A percentile compares a stretch with the other conserved stretches of the same genome.
These are phyloP conservation scores for Polygonum maritimum DNA, from an alignment of 148 eudicot species.

Conservation along the genomic window DNA sequence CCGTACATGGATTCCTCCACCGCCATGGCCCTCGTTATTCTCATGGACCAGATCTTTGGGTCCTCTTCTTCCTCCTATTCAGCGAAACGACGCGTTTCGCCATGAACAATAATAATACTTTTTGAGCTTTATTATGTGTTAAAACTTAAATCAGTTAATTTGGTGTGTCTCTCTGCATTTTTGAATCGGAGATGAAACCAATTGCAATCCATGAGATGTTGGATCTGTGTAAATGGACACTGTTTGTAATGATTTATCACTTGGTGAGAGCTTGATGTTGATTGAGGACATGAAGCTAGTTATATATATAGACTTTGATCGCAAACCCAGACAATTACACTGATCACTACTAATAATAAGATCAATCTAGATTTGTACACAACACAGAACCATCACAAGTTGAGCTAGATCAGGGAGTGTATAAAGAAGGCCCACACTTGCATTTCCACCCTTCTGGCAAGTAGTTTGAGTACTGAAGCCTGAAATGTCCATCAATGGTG, in stretches of 20 bases:
- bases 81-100: not conserved
- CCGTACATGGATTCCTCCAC: slow-evolving; percentile 31
- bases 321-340: not conserved
- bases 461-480: slow-evolving; percentile 6
- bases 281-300: not conserved
- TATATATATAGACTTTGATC: not conserved
- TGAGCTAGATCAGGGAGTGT: not conserved
- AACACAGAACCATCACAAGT: not conserved
- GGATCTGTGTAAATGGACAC: too few relatives aligned
- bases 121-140: too few relatives aligned
- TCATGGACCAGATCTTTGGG: slow-evolving; percentile 68
- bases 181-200: not conserved
- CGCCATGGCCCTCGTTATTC: slow-evolving; percentile 59
- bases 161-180: slow-evolving; percentile 4
- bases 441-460: slow-evolving; percentile 14
- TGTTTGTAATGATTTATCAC: too few relatives aligned
- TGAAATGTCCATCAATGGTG: not conserved
- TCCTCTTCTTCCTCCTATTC: slow-evolving; percentile 15
- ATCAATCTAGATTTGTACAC: not conserved
- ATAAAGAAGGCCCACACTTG: slow-evolving; percentile 12
- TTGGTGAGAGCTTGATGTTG: too few relatives aligned
- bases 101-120: not conserved
- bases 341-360: not conserved
- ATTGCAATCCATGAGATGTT: too few relatives aligned
- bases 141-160: not conserved